These are phyloP conservation scores for Solanum corneliomulleri DNA, from an alignment of 257 asterid genomes.

Conservation along the genomic window DNA sequence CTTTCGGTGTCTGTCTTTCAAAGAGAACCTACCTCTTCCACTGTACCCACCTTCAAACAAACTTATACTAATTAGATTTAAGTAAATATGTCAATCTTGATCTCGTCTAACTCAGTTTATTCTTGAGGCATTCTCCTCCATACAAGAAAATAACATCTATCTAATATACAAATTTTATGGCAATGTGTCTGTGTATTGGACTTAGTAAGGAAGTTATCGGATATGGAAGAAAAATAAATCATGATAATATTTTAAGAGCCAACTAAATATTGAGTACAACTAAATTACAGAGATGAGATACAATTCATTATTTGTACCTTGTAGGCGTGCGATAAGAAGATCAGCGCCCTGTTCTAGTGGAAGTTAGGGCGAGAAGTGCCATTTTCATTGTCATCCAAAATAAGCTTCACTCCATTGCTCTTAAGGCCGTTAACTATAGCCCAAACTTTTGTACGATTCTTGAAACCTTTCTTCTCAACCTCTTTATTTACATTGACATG, in stretches of 20 bases:
- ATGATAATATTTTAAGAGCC: not conserved
- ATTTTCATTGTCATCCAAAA: constrained; percentile 40
- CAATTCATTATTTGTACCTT: not conserved
- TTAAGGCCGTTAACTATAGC: constrained; percentile 54
- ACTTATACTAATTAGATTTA: not conserved
- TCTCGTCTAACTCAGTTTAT: no score
- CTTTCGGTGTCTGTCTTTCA: not conserved
- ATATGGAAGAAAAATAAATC: not conserved
- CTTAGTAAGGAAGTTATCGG: not conserved
- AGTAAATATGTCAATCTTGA: not conserved
- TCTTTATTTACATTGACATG: constrained; percentile 62
- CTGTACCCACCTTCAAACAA: not conserved
- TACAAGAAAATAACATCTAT: not conserved
- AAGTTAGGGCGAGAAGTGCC: constrained; percentile 4
- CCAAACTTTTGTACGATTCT: constrained; percentile 63
- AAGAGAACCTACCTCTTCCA: not conserved
- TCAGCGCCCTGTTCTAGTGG: not conserved
- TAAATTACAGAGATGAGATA: not conserved
- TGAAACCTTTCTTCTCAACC: constrained; percentile 68
- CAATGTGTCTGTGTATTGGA: not conserved
- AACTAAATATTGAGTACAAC: not conserved
- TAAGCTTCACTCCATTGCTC: constrained; percentile 44
- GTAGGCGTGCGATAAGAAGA: not conserved
- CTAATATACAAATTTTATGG: not conserved
- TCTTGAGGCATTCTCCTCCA: not conserved